Base-by-base conservation (phyloP, 1,284 basidiomycete genomes). In the Xanthoconium separans region DNA sequence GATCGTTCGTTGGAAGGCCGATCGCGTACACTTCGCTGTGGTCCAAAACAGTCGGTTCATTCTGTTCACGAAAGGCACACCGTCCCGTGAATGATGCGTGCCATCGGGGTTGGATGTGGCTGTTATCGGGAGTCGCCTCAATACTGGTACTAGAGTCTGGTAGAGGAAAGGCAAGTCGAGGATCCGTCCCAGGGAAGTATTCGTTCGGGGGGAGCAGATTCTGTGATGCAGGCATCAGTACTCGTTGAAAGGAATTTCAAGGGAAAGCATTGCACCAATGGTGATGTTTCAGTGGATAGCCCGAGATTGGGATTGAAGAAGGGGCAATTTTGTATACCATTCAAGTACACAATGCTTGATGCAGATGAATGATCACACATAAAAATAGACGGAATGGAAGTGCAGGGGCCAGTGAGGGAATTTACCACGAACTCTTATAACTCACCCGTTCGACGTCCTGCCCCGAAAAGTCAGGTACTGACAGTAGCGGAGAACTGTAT, bases 361-460 rank as follows among this genome's bases (percentile, higher is more conserved):
- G 22, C 18, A 4, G 27, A 6, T 5, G 6, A 27, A 16, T 5
- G 43, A 13, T 48, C 16, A 24, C 9, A 3, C 53, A 58, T 58
- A 16, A 10, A 13, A 37, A 13, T 40, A 13, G 15, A 39, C 15
- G 37, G 18, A 34, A 34, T 29, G 10, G 16, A 34, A 50, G 2
- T 22, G 20, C 9, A 8, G 20, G 48, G 18, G 18, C 33, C 33
- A 8, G 48, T 20, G 12, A 6, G 27, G 13, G 9, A 12, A 31
- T 31, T 4, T 34, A 34, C 16, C 33, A 16, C 15, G 30, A 37
- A 29, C 29, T n/a, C 20, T 63, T 59, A 59, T 54, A 61, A 8
- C 3, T 34, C 16, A 34, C 11, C 13, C n/a, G 18, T 29, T 40
- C 10, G 37, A 30, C 8, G 40, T 20, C 33, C 33, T 12, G 20